Conservation (phyloP, 495 filamentous ascomycete species). For the Cetradonia linearis region DNA sequence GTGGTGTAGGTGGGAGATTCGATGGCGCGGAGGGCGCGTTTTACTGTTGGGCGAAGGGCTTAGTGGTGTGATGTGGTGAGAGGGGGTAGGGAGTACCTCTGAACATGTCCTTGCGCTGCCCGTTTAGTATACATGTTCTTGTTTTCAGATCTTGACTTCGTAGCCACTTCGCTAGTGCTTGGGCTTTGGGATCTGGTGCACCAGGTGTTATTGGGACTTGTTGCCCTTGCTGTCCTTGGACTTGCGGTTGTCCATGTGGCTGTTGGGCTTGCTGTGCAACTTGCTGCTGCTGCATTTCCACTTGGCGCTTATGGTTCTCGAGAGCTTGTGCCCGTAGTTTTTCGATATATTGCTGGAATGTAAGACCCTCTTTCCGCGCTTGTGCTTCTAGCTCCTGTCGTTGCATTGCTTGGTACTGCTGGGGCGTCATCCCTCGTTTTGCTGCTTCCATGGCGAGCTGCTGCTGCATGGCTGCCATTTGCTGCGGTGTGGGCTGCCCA, state of each 20-base stretch:
- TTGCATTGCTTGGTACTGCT: constrained; percentile 56
- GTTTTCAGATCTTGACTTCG: constrained; percentile 76
- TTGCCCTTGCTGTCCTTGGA: constrained; percentile 31
- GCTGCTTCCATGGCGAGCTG: constrained; percentile 69
- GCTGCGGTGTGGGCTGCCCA: constrained; percentile 71
- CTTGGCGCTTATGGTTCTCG: constrained; percentile 40
- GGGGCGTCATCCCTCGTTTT: constrained; percentile 64
- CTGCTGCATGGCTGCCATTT: constrained; percentile 73
- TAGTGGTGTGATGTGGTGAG: not conserved
- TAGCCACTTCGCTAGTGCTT: constrained; percentile 86
- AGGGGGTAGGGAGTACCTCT: constrained; percentile 49
- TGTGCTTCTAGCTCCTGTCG: constrained; percentile 49
- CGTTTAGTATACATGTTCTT: constrained; percentile 86
- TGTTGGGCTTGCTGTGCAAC: constrained; percentile 33
- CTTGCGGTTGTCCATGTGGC: constrained; percentile 17
- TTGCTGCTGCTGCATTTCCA: constrained; percentile 35
- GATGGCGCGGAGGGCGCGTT: constrained; percentile 89
- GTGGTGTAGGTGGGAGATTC: constrained; percentile 80
- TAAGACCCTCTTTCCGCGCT: constrained; percentile 51
- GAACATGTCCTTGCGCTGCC: constrained; percentile 97
- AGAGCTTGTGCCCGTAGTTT: constrained; percentile 54
- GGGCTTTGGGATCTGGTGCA: constrained; percentile 68
- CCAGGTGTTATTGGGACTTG: constrained; percentile 53
- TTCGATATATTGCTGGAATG: constrained; percentile 53
- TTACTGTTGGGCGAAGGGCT: constrained; percentile 49